A percentile compares a stretch with the other conserved stretches of the same genome.
Evolutionary conservation across 352 stramenopile genomes (phyloP).

Genomic region (Pythium phragmiticola): DNA sequence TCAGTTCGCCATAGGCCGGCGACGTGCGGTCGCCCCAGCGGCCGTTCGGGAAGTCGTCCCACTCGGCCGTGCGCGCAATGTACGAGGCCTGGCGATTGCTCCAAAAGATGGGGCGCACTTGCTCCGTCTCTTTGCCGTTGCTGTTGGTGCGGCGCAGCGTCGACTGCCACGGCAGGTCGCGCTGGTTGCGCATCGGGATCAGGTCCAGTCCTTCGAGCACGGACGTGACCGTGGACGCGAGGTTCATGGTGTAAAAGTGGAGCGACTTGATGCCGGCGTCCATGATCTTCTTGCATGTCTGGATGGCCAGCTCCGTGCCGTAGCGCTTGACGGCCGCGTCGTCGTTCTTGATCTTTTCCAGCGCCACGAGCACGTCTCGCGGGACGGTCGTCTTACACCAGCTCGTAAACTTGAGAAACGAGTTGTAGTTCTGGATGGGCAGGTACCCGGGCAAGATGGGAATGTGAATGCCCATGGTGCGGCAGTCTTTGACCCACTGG

Average conservation of each 20-base stretch:
- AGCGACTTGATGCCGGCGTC: slow-evolving; percentile 73
- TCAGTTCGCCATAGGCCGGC: slow-evolving; percentile 95
- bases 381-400: slow-evolving; percentile 97
- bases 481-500: slow-evolving; percentile 94
- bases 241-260: slow-evolving; percentile 96
- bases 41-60: slow-evolving; percentile 97
- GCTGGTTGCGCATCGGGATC: slow-evolving; percentile 55
- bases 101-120: slow-evolving; percentile 97
- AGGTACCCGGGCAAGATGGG: slow-evolving; percentile 95
- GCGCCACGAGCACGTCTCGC: slow-evolving; percentile 66
- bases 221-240: slow-evolving; percentile 83
- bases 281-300: slow-evolving; percentile 92
- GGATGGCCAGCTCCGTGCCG: slow-evolving; percentile 92
- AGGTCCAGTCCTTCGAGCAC: slow-evolving; percentile 82
- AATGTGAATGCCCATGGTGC: slow-evolving; percentile 90
- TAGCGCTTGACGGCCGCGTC: slow-evolving; percentile 92
- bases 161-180: slow-evolving; percentile 71
- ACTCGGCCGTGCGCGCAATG: slow-evolving; percentile 94
- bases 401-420: slow-evolving; percentile 97
- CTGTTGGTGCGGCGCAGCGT: slow-evolving; percentile 62
- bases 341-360: slow-evolving; percentile 93
- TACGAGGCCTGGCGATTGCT: slow-evolving; percentile 97
- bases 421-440: slow-evolving; percentile 92
- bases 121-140: slow-evolving; percentile 70
- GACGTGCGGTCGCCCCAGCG: slow-evolving; percentile 94